Evolutionary conservation across 371 early-diverging fungal species (phyloP).

Genomic region (Mortierella sp.): DNA sequence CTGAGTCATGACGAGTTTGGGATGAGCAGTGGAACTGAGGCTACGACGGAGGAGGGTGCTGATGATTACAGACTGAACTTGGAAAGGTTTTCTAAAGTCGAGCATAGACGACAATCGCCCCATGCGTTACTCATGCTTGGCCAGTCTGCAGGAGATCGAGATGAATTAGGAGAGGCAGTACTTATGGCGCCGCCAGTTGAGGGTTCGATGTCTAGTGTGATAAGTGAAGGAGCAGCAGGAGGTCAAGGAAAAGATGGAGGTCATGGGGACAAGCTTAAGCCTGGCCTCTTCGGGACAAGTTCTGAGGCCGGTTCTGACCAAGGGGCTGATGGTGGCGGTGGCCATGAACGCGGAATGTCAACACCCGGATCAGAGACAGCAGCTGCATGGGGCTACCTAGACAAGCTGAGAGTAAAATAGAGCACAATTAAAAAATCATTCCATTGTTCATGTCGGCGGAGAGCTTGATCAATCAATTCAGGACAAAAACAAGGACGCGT

Average conservation of each 20-base stretch:
- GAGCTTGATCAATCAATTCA: too few relatives aligned
- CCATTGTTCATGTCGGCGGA: background rate
- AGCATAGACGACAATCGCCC: constrained; percentile 27
- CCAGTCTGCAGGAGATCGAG: background rate
- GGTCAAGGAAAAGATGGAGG: background rate
- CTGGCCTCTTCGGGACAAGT: background rate
- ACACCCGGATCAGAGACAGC: background rate
- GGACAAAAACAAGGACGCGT: too few relatives aligned
- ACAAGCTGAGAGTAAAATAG: background rate
- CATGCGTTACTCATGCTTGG: constrained; percentile 9
- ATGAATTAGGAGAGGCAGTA: background rate
- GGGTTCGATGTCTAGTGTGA: background rate
- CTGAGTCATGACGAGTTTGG: background rate
- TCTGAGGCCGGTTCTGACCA: background rate
- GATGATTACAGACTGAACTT: background rate
- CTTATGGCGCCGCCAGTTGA: background rate
- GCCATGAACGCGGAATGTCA: background rate
- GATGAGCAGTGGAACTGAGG: background rate
- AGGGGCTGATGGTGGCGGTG: background rate
- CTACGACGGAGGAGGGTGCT: background rate
- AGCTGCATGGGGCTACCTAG: background rate
- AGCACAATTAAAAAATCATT: background rate
- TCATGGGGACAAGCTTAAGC: background rate
- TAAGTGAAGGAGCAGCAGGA: background rate
- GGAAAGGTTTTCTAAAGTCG: constrained; percentile 19